Percentiles rank a stretch among this genome's conserved stretches.
phyloP scores from a whole-genome alignment of 208 protist genomes.

The Trypanosoma vivax region DNA sequence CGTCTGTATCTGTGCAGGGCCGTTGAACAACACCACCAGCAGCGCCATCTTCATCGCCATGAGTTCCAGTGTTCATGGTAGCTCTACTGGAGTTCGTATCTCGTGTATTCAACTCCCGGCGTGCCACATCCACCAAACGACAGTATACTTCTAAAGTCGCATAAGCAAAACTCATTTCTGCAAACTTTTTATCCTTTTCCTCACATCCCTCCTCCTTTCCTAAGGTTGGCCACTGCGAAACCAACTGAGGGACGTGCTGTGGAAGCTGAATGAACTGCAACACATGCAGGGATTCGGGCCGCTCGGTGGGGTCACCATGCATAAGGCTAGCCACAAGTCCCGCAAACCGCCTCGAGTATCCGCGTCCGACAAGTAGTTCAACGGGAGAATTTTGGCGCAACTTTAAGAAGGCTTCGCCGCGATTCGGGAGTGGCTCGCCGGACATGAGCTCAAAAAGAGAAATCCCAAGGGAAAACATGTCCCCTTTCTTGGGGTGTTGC shows the following conservation, averaged over 20 bases:
- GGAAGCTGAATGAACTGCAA: conserved; percentile 58
- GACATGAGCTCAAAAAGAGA: conserved; percentile 87
- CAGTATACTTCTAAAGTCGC: conserved; percentile 29
- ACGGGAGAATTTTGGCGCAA: conserved; percentile 43
- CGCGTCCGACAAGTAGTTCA: conserved; percentile 32
- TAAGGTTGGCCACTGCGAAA: conserved; percentile 23
- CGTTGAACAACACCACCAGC: neutral
- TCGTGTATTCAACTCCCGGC: neutral
- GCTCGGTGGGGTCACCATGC: conserved; percentile 40
- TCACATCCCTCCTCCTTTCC: neutral
- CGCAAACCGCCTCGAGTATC: conserved; percentile 52
- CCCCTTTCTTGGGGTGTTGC: conserved; percentile 64
- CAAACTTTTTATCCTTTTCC: neutral
- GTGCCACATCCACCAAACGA: conserved; percentile 20
- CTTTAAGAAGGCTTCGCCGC: conserved; percentile 59
- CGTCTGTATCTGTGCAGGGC: conserved; percentile 8
- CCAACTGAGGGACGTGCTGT: conserved; percentile 13
- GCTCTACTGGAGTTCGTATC: neutral
- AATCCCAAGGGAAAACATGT: conserved; percentile 90
- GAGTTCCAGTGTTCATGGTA: neutral
- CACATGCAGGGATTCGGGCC: conserved; percentile 65
- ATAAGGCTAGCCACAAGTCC: conserved; percentile 45
- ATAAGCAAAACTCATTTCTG: conserved; percentile 25
- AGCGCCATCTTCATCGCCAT: neutral
- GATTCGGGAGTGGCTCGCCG: conserved; percentile 61